Evolutionary conservation across 208 protist genomes (phyloP).

Genomic region (Trypanosoma caninum): DNA sequence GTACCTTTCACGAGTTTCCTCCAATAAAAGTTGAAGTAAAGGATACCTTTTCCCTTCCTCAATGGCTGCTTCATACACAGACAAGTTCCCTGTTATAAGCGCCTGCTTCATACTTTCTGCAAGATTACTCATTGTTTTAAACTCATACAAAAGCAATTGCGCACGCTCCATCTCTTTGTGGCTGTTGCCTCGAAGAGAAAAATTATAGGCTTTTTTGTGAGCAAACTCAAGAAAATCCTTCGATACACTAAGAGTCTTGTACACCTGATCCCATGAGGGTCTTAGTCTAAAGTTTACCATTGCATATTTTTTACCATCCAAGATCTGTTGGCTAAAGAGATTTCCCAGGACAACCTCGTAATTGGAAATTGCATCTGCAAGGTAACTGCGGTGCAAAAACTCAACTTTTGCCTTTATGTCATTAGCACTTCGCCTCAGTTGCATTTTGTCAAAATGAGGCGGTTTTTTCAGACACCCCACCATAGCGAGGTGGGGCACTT

Average conservation of each 20-base stretch:
- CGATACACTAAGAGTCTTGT: slow-evolving; percentile 26
- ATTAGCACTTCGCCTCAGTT: slow-evolving; percentile 35
- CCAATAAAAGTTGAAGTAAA: slow-evolving; percentile 8
- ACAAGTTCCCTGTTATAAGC: slow-evolving; percentile 4
- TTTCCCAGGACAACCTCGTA: slow-evolving; percentile 31
- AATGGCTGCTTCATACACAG: slow-evolving; percentile 16
- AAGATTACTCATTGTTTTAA: slow-evolving; percentile 24
- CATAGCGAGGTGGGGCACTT: slow-evolving; percentile 26
- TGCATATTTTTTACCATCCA: not conserved
- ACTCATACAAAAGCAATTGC: slow-evolving; percentile 36
- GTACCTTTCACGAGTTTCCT: slow-evolving; percentile 12
- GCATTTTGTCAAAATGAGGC: slow-evolving; percentile 40
- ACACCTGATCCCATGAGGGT: slow-evolving; percentile 29
- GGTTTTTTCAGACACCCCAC: slow-evolving; percentile 45
- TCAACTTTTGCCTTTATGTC: slow-evolving; percentile 21
- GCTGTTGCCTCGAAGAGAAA: slow-evolving; percentile 32
- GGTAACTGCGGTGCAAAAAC: slow-evolving; percentile 32
- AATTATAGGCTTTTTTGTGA: slow-evolving; percentile 52
- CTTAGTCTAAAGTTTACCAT: not conserved
- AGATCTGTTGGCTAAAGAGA: not conserved
- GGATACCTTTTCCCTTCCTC: slow-evolving; percentile 11
- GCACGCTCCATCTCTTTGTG: slow-evolving; percentile 38
- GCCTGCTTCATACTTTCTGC: slow-evolving; percentile 14
- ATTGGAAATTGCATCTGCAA: slow-evolving; percentile 34
- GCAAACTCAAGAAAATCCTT: slow-evolving; percentile 41